Base-by-base conservation (phyloP, 2,329 filamentous ascomycete species). In the Monosporascus sp. region DNA sequence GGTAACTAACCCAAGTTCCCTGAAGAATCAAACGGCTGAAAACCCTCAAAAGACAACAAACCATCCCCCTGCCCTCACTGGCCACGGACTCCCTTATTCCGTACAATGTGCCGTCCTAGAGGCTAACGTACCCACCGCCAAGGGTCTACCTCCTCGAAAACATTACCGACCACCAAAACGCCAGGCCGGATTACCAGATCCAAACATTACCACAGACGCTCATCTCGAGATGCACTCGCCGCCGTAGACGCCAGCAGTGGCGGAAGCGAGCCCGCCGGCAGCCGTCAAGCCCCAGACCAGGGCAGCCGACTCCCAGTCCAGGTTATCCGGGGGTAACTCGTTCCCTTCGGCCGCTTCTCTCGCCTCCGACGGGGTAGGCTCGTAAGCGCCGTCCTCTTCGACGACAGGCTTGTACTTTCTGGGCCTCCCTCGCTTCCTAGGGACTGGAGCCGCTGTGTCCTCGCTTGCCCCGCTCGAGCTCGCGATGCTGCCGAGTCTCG, bases 301-400 rank as follows among this genome's bases (percentile, higher is more conserved):
- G 7, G 76, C 72, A 2, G 72, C 73, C 9, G 72, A 66, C 57
- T 80, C 77, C 72, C 74, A 74, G 55, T 78, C 76, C 35, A 73
- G 62, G 11, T 72, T 74, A 11, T 67, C 62, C 8, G 68, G 65
- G 1, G 70, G 70, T n/a, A 74, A 52, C 31, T 69, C 60, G 55
- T 79, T 77, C 1, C 75, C 75, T 59, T 77, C 70, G 1, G 64
- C 63, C 5, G 65, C 55, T 1, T 63, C 59, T 14, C 58, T 60
- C 17, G 59, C 62, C 46, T 71, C 72, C 6, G 62, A 61, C 5
- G 70, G 63, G 2, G 65, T 67, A 3, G 74, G 69, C 50, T 72
- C 57, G 56, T 78, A 78, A 0, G 68, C 63, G 31, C 62, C 56
- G 24, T 74, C 70, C 24, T 63, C 61, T 31, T 59, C 63, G 26